phyloP scores from a whole-genome alignment of 164 flowering plant genomes.

The Aristolochia californica region DNA sequence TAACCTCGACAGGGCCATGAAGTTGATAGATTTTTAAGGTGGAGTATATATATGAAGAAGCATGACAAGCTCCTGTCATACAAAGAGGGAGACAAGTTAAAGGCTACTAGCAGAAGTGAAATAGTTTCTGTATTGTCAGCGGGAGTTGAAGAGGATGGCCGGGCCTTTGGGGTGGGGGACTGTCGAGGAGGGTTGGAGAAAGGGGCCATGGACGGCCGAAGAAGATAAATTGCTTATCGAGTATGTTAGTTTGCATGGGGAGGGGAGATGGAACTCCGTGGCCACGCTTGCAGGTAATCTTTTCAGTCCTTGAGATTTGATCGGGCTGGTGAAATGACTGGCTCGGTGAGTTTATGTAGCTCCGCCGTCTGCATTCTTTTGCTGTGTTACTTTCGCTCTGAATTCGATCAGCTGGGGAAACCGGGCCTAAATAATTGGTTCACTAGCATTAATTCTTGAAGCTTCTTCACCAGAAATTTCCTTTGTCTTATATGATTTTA shows the following conservation, averaged over 20 bases:
- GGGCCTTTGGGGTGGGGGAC: conserved; percentile 45
- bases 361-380: too few relatives aligned
- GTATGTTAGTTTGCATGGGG: conserved; percentile 75
- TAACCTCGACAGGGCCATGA: too few relatives aligned
- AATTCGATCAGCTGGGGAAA: too few relatives aligned
- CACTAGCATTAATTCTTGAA: too few relatives aligned
- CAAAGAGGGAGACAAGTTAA: conserved; percentile 19
- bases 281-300: conserved; percentile 64
- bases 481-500: not conserved
- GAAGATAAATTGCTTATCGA: conserved; percentile 72
- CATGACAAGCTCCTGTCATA: conserved; percentile 26
- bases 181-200: conserved; percentile 59
- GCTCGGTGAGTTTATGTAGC: too few relatives aligned
- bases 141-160: conserved; percentile 22
- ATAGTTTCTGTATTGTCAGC: conserved; percentile 19
- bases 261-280: conserved; percentile 90
- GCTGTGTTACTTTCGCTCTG: too few relatives aligned
- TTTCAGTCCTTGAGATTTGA: too few relatives aligned
- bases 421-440: too few relatives aligned
- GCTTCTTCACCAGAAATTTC: not conserved
- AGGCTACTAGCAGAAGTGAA: not conserved
- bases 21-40: not conserved
- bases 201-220: conserved; percentile 95
- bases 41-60: conserved; percentile 23
- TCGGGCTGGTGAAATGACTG: too few relatives aligned